Base-by-base conservation (phyloP, 169 alveolate species). In the Eimeria necatrix region DNA sequence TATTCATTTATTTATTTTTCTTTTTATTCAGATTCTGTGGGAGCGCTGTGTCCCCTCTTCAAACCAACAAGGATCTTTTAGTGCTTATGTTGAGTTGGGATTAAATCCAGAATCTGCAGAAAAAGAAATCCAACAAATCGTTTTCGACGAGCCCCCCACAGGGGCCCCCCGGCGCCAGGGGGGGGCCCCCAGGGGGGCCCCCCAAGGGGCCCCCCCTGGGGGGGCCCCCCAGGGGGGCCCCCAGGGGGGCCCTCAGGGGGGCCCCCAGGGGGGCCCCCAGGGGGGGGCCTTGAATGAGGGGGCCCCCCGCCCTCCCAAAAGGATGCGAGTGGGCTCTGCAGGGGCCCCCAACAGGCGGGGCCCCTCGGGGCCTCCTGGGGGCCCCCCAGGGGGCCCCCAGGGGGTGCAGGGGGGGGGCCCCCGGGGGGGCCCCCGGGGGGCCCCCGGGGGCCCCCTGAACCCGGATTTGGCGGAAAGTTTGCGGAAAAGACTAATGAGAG, bases 31-130 rank as follows among this genome's bases (percentile, higher is more conserved):
- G 94, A 74, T 88, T 26, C 84, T 88, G 59, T n/a, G 48, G 51
- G 94, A 88, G 41, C 84, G 94, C 18, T 88, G 94, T 32, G 94
- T 88, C 22, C 53, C 78, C 53, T 83, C 94, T 2, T 26, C 86
- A 52, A 46, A 9, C 41, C 26, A 48, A 0, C 73, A 32, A 10
- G 94, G 94, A 16, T 48, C 86, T n/a, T 88, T 88, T 49, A 70
- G 86, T 9, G 73, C 94, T 6, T 88, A 68, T 48, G 7, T 88
- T 26, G 94, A 88, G 49, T n/a, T 88, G 32, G 94, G 94, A 18
- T 8, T 41, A 32, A 85, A 26, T 0, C 52, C 94, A 49, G 87
- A 76, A 6, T 8, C 32, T 24, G 87, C 61, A 18, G 59, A 26
- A 49, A 16, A 20, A 46, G 4, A 61, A 10, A 61, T 76, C 14